Base-by-base conservation (phyloP, 805 yeast species). In the Grigorovia jiainica region DNA sequence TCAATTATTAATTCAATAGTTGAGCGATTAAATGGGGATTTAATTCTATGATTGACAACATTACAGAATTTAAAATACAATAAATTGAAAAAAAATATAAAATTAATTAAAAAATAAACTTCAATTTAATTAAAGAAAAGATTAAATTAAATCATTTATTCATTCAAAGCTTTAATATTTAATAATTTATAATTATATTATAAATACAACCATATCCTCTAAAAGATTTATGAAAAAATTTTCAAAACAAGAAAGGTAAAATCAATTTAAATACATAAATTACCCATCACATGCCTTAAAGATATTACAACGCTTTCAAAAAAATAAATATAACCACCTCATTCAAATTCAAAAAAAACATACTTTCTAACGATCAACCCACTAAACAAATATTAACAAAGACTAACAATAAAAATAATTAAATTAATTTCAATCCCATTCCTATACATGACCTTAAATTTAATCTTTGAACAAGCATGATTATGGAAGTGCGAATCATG, bases 11-110 rank as follows among this genome's bases (percentile, higher is more conserved):
- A 37, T 33, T 37, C 53, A 60, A 62, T 60, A 62, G 66, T 54
- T 53, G 66, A 63, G 67, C 65, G 67, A 63, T 63, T 63, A 63
- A 59, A 56, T 52, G 64, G 67, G 66, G 51, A 37, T 46, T 47
- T 52, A 44, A 50, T 41, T 60, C 53, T 60, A 50, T 53, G 64
- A 54, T 46, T 50, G 31, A 27, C 31, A 27, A 13, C n/a, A 27
- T 27, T 27, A 45, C 49, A 40, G 47, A 47, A 27, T 11, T 27
- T 13, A 15, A 35, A 43, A 41, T 18, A 33, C 19, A 33, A 18
- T 19, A 11, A 4, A 17, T 10, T 4, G 8, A 13, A 19, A 3
- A 7, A 33, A 13, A 16, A 33, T n/a, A 30, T 10, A 16, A 30
- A 30, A 30, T 30, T n/a, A 10, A 5, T 10, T 6, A 7, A 30